Evolutionary conservation across 208 protist genomes (phyloP), one percentile per base, ranked within the genome.

Genomic region (Wallacemonas sp.): DNA sequence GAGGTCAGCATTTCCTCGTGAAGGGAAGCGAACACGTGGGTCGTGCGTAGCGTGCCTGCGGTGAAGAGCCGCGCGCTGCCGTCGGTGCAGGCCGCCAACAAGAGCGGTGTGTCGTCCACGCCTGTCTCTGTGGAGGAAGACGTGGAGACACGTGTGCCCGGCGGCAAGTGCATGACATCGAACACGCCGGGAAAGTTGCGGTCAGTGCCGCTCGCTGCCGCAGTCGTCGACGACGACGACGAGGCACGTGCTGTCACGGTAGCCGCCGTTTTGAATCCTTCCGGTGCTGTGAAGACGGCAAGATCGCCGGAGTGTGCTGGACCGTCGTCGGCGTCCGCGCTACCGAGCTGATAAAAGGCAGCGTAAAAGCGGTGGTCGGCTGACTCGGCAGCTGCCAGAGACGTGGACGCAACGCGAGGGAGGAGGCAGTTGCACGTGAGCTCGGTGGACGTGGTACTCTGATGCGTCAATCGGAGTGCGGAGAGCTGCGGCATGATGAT

Each of bases 361-460:
- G 45, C 46, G 44, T 73, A 33, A 61, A 74, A 38, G 28, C 4
- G n/a, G 7, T 49, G 18, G 26, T 55, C 22, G 25, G 8, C 44
- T 25, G 16, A 7, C n/a, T 50, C n/a, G 44, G 36, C 2, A 22
- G 29, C 18, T n/a, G n/a, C n/a, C n/a, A n/a, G n/a, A n/a, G n/a
- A n/a, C n/a, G n/a, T n/a, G 62, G 2, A 3, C 23, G 11, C 44
- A 16, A 18, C 26, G 26, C 26, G 7, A 0, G 77, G 50, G 45
- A 95, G 78, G 54, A 95, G 70, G 54, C 89, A 95, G 70, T 91
- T 95, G 61, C 86, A 95, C 45, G 89, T 84, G 29, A 81, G 62
- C 7, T 52, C 23, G 0, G 79, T 86, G 31, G 46, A 14, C 4
- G 28, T 36, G 2, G 52, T 59, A 5, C 29, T 8, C 5, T 7